Conservation (phyloP, 2,329 filamentous ascomycete species). For the Cercospora beticola region DNA sequence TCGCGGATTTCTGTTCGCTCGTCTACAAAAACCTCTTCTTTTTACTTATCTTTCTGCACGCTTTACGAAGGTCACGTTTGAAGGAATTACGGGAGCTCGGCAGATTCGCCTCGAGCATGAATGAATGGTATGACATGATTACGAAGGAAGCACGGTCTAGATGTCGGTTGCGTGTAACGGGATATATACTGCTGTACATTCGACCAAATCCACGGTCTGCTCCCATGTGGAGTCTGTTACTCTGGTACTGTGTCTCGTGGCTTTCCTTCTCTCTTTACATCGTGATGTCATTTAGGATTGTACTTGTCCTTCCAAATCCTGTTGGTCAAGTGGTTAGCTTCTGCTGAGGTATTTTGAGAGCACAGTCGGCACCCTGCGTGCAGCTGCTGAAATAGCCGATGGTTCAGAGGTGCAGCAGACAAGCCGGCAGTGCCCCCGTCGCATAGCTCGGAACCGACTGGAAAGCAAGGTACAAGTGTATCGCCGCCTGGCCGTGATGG, state of each 20-base stretch:
- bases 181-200: constrained; percentile 10
- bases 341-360: not conserved
- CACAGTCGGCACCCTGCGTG: not conserved
- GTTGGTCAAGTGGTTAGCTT: constrained; percentile 19
- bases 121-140: constrained; percentile 9
- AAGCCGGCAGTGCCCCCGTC: constrained; percentile 3
- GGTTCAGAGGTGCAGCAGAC: not conserved
- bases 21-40: not conserved
- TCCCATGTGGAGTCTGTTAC: not conserved
- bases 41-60: not conserved
- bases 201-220: not conserved
- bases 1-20: not conserved
- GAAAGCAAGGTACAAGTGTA: constrained; percentile 5
- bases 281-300: constrained; percentile 35
- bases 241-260: not conserved
- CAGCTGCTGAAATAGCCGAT: constrained; percentile 8
- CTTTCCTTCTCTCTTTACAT: not conserved
- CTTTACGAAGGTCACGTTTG: not conserved
- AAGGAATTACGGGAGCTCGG: constrained; percentile 6
- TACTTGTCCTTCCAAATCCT: constrained; percentile 99
- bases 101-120: constrained; percentile 17
- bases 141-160: not conserved
- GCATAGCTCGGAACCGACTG: constrained; percentile 1
- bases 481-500: not conserved
- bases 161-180: constrained; percentile 1